Base-by-base conservation (phyloP, 441 rosid species). In the Manihot esculenta region DNA sequence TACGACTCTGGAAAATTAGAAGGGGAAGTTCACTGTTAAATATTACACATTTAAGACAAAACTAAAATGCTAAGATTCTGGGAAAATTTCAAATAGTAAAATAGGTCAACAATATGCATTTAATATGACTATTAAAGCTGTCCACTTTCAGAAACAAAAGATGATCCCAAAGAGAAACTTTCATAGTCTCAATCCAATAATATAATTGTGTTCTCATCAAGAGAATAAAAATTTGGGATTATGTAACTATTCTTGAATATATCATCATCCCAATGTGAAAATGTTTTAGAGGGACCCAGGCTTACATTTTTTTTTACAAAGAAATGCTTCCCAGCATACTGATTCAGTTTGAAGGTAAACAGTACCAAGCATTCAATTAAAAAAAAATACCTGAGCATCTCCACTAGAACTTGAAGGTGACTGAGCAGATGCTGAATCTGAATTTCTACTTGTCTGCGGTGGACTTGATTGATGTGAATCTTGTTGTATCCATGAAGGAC, bases 391-490 rank as follows among this genome's bases (percentile, higher is more conserved):
- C 92, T 89, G 98, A 74, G 79, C 84, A 80, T 91, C 97, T 79
- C 89, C 96, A 74, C 80, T 87, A 49, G 94, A 88, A 81, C 96
- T 91, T 78, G 96, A 89, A 72, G 98, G 99, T 72, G 99, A 95
- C 75, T 82, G 98, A 8, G 91, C 95, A 72, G 97, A 95, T 68
- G 91, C 98, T 75, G 99, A 95, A 83, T 89, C 96, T 44, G 95
- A 95, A 79, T 92, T 88, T 67, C 96, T 79, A 76, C 97, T 89
- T 56, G 88, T 89, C 81, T 86, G 99, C 38, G 92, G 98, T 70
- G 99, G 99, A 80, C 98, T 95, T 49, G 98, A 88, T 83, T 89
- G 98, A 76, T 81, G 96, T 49, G 91, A 91, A 70, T 86, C 89
- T 58, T 81, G 92, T 71, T 77, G 97, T 58, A 86, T 71, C 96